Evolutionary conservation across 1,284 basidiomycete genomes (phyloP), one percentile per base, ranked within the genome.

Genomic region (Earliella scabrosa): DNA sequence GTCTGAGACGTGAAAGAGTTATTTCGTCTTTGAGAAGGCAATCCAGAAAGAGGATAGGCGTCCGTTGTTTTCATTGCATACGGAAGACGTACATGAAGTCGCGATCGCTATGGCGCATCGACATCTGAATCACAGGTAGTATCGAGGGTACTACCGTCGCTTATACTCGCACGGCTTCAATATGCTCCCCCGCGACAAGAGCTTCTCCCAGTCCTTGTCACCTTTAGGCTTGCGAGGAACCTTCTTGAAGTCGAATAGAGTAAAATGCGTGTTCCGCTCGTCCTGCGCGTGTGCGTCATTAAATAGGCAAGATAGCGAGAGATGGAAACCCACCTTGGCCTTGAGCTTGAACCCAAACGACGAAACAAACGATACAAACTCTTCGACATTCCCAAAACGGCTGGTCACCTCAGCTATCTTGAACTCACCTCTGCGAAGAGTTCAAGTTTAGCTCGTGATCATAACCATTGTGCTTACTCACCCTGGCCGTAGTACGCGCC

Each of bases 111-210:
- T n/a, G n/a, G n/a, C n/a, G n/a, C n/a, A n/a, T n/a, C 29, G 29
- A 31, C 29, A 31, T 31, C 29, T 7, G 13, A 31, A 13, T 13
- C 6, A 31, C 21, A 23, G 18, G 20, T 21, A 18, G 18, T 8
- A 40, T 5, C 20, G 20, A 8, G 21, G 23, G 18, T 3, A 41
- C 45, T 53, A 98, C 68, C 97, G 83, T 67, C 93, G 85, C 75
- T 99, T 99, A 74, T 99, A 99, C 73, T 98, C 92, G 74, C 97
- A 99, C 29, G 95, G 90, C 71, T 95, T 94, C 56, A 99, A 78
- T 36, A 88, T 71, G 61, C 78, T 73, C 16, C 90, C 88, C 64
- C 82, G 81, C 20, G 76, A 73, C 52, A 87, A 66, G 24, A 95
- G 68, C 45, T 77, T 79, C n/a, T 74, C 70, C 87, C 88, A 92